Conservation (phyloP, 2,329 filamentous ascomycete species). For the Stachybotrys chlorohalonatus region DNA sequence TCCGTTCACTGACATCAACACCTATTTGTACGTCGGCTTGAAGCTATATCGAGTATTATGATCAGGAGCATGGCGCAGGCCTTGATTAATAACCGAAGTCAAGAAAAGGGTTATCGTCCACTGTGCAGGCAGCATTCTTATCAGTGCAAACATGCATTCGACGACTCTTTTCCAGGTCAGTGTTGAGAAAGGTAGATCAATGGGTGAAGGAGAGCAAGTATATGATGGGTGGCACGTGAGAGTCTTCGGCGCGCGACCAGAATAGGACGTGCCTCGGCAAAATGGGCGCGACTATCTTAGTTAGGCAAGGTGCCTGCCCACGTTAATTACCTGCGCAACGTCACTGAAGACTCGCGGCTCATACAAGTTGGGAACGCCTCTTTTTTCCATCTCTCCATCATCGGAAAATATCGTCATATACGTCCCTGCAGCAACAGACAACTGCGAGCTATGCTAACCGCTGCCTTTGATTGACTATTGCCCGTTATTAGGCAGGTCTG, state of each 20-base stretch:
- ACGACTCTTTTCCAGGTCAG: too few relatives aligned
- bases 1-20: too few relatives aligned
- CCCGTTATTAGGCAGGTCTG: not conserved
- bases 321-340: not conserved
- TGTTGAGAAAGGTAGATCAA: too few relatives aligned
- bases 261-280: not conserved
- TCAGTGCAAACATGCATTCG: too few relatives aligned
- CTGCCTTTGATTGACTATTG: not conserved
- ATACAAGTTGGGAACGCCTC: not conserved
- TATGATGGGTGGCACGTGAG: not conserved
- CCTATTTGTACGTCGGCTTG: too few relatives aligned
- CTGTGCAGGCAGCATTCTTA: too few relatives aligned
- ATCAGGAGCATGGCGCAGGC: too few relatives aligned
- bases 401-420: not conserved
- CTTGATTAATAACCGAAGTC: too few relatives aligned
- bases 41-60: too few relatives aligned
- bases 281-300: too few relatives aligned
- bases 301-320: not conserved
- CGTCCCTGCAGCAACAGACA: not conserved
- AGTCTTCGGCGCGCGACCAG: not conserved
- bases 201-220: not conserved
- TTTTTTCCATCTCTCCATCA: not conserved
- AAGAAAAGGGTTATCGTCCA: too few relatives aligned
- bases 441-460: not conserved
- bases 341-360: not conserved